phyloP scores from a whole-genome alignment of 2,329 filamentous ascomycete species.

The Aspergillus sp. region DNA sequence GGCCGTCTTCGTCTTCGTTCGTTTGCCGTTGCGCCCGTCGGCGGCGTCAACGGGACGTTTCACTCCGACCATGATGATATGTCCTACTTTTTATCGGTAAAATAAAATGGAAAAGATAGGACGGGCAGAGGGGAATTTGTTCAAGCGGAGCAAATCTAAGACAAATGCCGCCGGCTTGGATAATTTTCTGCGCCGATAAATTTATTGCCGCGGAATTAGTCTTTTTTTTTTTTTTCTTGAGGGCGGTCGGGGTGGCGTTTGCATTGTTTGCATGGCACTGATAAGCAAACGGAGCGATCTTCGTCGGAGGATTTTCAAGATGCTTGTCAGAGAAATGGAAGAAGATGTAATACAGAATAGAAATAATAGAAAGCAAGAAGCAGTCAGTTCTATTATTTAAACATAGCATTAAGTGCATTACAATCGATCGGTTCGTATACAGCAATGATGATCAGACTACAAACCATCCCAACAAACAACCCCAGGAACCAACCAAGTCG shows the following conservation, averaged over 20 bases:
- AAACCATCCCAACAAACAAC: not conserved
- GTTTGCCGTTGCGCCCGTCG: conserved; percentile 42
- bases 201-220: conserved; percentile 9
- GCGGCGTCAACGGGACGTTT: conserved; percentile 41
- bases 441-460: not conserved
- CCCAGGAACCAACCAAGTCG: not conserved
- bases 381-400: not conserved
- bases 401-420: not conserved
- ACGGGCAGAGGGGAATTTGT: not conserved
- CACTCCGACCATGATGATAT: conserved; percentile 38
- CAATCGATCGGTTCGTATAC: not conserved
- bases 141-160: not conserved
- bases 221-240: conserved; percentile 26
- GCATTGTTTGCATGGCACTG: conserved; percentile 32
- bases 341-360: not conserved
- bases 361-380: not conserved
- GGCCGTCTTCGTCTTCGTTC: conserved; percentile 34
- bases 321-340: not conserved
- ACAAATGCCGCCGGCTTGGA: conserved; percentile 6
- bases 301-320: not conserved
- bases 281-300: conserved; percentile 20
- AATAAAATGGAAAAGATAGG: not conserved
- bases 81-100: conserved; percentile 7
- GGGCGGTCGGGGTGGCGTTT: conserved; percentile 33
- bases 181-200: conserved; percentile 10